phyloP scores from a whole-genome alignment of 768 basidiomycete genomes.

The Termitomyces titanicus region DNA sequence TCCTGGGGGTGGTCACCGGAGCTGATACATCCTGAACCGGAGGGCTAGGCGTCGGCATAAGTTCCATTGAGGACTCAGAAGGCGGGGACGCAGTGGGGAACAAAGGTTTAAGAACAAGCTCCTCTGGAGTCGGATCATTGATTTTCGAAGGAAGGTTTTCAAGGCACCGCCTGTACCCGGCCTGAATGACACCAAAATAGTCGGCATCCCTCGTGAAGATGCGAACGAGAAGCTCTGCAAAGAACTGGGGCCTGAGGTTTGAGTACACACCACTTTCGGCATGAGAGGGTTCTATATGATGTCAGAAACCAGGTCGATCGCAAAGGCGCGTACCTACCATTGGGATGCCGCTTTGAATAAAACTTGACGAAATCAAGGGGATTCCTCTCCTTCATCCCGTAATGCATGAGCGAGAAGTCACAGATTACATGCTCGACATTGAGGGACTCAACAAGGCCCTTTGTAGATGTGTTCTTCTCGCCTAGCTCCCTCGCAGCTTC shows the following conservation, averaged over 20 bases:
- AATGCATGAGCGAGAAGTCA: slow-evolving; percentile 63
- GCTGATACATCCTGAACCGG: slow-evolving; percentile 31
- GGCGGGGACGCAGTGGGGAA: background rate
- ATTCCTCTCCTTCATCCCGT: slow-evolving; percentile 69
- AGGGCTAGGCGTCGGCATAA: slow-evolving; percentile 23
- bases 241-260: slow-evolving; percentile 56
- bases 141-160: background rate
- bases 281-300: slow-evolving; percentile 33
- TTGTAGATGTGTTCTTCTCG: slow-evolving; percentile 19
- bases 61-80: background rate
- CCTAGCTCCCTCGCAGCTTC: slow-evolving; percentile 30
- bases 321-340: slow-evolving; percentile 37
- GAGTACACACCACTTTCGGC: slow-evolving; percentile 60
- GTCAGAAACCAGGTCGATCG: background rate
- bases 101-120: background rate
- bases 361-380: slow-evolving; percentile 70
- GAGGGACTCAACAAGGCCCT: slow-evolving; percentile 30
- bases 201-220: slow-evolving; percentile 64
- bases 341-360: slow-evolving; percentile 62
- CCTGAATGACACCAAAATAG: slow-evolving; percentile 62
- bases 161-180: slow-evolving; percentile 39
- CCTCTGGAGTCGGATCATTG: background rate
- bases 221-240: slow-evolving; percentile 67
- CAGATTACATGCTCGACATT: slow-evolving; percentile 56
- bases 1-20: background rate